Conservation (phyloP, 345 rosid genomes). For the Brassica cretica region DNA sequence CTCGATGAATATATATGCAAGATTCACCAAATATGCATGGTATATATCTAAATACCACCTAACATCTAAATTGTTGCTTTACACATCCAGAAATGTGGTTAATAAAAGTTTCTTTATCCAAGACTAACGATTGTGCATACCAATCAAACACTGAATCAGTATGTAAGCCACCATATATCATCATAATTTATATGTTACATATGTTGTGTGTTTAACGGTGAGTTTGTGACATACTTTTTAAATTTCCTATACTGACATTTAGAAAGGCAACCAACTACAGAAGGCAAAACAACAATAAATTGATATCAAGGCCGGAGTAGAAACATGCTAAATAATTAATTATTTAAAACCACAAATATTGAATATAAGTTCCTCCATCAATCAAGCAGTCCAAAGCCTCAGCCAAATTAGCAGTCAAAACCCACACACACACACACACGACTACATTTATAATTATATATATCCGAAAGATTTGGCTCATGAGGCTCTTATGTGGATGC, state of each 20-base stretch:
- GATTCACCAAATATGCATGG: neutral
- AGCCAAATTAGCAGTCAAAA: constrained; percentile 14
- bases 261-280: neutral
- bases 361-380: neutral
- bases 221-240: neutral
- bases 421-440: constrained; percentile 15
- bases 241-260: neutral
- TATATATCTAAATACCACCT: neutral
- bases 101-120: neutral
- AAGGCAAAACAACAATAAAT: neutral
- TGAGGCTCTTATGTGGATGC: constrained; percentile 10
- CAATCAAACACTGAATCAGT: neutral
- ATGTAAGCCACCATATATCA: neutral
- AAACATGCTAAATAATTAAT: neutral
- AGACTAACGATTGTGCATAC: neutral
- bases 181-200: neutral
- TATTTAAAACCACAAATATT: neutral
- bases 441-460: constrained; percentile 6
- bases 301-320: neutral
- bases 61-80: constrained; percentile 3
- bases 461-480: neutral
- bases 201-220: constrained; percentile 3
- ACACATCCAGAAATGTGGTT: constrained; percentile 11
- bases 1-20: neutral
- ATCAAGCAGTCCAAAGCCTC: constrained; percentile 18